These are phyloP conservation scores for Phytophthora quininea DNA, from an alignment of 352 stramenopile species.

Conservation along the genomic window DNA sequence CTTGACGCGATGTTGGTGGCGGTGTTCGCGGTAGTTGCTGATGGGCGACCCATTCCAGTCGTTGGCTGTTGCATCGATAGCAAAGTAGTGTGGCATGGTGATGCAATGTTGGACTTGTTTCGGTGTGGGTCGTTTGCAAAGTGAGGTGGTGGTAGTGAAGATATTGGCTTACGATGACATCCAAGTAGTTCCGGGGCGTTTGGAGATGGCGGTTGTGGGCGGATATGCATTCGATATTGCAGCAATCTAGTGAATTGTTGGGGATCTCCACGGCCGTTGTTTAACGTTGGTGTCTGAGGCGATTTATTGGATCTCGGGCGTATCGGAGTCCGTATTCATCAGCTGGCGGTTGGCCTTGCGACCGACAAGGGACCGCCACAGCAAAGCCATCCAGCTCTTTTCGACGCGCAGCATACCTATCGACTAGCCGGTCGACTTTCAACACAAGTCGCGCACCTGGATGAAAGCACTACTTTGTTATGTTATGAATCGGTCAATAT, in stretches of 20 bases:
- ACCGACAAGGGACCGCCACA: neutral
- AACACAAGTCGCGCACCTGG: neutral
- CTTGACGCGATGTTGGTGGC: constrained; percentile 3
- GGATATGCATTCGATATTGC: neutral
- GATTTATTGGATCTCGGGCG: neutral
- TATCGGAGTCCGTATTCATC: neutral
- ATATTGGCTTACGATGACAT: no score
- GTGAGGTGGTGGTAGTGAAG: constrained; percentile 1
- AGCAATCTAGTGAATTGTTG: neutral
- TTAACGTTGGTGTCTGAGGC: no score
- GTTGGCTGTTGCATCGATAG: constrained; percentile 28
- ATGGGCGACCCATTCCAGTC: constrained; percentile 6
- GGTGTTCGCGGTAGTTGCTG: neutral
- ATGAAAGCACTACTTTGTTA: neutral
- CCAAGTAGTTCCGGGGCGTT: neutral
- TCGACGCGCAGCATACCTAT: neutral
- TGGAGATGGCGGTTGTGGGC: neutral
- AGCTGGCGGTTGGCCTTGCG: neutral
- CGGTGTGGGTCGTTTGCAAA: constrained; percentile 12
- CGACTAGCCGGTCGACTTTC: neutral
- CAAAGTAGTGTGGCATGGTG: constrained; percentile 34
- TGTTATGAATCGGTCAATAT: neutral
- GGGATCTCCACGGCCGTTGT: no score
- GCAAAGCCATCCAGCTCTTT: neutral
- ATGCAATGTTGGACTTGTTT: neutral